phyloP scores from a whole-genome alignment of 331 rosid genomes.

The Arachis monticola region DNA sequence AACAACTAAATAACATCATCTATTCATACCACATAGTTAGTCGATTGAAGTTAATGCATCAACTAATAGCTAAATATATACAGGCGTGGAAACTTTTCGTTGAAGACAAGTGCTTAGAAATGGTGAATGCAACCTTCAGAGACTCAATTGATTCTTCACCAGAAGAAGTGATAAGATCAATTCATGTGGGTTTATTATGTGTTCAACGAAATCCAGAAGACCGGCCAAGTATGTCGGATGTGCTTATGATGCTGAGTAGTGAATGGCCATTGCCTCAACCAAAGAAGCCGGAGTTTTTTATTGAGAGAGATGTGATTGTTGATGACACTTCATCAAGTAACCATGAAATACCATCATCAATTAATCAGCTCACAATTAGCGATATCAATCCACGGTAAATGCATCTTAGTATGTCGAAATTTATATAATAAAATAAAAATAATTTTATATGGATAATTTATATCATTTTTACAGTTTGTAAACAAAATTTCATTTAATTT shows the following conservation, averaged over 20 bases:
- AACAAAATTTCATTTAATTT: no score
- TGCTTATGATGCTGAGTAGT: slow-evolving; percentile 35
- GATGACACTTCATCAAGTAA: slow-evolving; percentile 29
- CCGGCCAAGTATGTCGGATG: slow-evolving; percentile 29
- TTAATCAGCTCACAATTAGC: slow-evolving; percentile 27
- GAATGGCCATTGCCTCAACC: slow-evolving; percentile 46
- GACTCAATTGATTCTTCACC: neutral
- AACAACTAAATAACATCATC: no score
- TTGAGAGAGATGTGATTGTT: neutral
- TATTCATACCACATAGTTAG: neutral
- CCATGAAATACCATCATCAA: neutral
- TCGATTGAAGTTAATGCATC: neutral
- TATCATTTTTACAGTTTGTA: no score
- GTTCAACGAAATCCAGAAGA: slow-evolving; percentile 37
- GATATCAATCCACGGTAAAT: no score
- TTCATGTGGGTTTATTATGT: slow-evolving; percentile 34
- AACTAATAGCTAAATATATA: slow-evolving; percentile 1
- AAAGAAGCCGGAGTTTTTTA: slow-evolving; percentile 48
- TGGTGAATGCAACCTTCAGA: no score
- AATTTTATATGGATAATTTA: no score
- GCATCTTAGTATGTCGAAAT: no score
- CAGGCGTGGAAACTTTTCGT: slow-evolving; percentile 26
- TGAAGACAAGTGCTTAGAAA: neutral
- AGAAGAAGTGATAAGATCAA: slow-evolving; percentile 1
- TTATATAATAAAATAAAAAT: no score